These are phyloP conservation scores for Syzygium aromaticum DNA, from an alignment of 345 rosid genomes.

Conservation along the genomic window DNA sequence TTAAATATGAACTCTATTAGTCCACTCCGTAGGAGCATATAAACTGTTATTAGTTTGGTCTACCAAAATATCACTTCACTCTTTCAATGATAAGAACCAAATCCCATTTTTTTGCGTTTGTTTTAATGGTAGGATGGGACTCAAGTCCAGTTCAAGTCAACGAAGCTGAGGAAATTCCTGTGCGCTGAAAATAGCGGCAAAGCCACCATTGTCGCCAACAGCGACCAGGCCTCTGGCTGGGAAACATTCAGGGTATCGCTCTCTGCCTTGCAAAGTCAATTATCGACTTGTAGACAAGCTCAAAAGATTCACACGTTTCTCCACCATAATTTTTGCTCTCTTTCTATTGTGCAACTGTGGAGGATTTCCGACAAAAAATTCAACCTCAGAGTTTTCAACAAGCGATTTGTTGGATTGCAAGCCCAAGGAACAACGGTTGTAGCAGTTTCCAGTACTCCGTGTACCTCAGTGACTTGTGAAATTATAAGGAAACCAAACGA, in stretches of 20 bases:
- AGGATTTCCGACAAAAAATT: background rate
- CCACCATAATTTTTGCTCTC: background rate
- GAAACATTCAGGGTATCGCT: slow-evolving; percentile 21
- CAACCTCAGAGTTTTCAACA: background rate
- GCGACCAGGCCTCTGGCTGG: slow-evolving; percentile 12
- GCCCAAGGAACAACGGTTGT: background rate
- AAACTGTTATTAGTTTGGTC: background rate
- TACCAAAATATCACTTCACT: background rate
- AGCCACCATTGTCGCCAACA: background rate
- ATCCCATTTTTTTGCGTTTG: background rate
- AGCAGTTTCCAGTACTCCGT: background rate
- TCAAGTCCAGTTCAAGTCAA: slow-evolving; percentile 18
- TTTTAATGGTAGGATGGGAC: slow-evolving; percentile 26
- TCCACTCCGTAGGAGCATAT: background rate
- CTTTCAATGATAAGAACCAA: background rate
- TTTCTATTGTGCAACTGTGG: background rate
- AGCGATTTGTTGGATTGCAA: background rate
- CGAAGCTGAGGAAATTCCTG: slow-evolving; percentile 11
- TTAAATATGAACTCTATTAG: too few species aligned
- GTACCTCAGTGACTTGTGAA: background rate
- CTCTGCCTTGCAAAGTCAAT: background rate
- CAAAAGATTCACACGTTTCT: background rate
- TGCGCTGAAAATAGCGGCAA: slow-evolving; percentile 16
- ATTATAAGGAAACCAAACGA: background rate
- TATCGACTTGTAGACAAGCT: background rate